Evolutionary conservation across 1,284 basidiomycete species (phyloP).

Genomic region (Athelia sp.): DNA sequence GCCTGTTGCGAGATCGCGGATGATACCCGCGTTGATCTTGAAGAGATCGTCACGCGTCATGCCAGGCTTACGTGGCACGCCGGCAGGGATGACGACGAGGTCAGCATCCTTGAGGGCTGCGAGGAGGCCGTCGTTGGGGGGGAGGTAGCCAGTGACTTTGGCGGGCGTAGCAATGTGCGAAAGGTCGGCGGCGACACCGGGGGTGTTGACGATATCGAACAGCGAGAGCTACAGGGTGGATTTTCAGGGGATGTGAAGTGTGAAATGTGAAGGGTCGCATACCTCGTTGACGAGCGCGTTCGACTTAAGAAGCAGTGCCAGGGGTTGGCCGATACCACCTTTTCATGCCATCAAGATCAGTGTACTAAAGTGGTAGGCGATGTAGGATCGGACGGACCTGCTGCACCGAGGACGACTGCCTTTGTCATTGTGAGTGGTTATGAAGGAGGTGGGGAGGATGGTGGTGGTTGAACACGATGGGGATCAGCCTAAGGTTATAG

Average conservation of each 20-base stretch:
- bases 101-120: slow-evolving; percentile 84
- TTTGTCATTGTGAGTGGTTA: slow-evolving; percentile 63
- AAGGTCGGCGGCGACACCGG: slow-evolving; percentile 93
- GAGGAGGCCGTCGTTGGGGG: slow-evolving; percentile 76
- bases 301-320: slow-evolving; percentile 86
- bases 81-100: slow-evolving; percentile 94
- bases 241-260: background rate
- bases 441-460: too few species aligned
- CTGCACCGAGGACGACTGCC: slow-evolving; percentile 90
- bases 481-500: slow-evolving; percentile 5
- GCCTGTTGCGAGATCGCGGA: slow-evolving; percentile 87
- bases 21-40: slow-evolving; percentile 99
- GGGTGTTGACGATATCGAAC: slow-evolving; percentile 96
- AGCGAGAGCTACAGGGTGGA: slow-evolving; percentile 59
- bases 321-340: slow-evolving; percentile 91
- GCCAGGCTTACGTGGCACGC: slow-evolving; percentile 94
- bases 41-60: slow-evolving; percentile 78
- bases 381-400: slow-evolving; percentile 45
- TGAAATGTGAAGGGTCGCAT: slow-evolving; percentile 7
- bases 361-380: background rate
- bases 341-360: slow-evolving; percentile 7
- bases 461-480: slow-evolving; percentile 5
- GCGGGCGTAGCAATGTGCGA: slow-evolving; percentile 83
- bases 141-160: slow-evolving; percentile 73
- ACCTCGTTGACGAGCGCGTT: slow-evolving; percentile 81